phyloP scores from a whole-genome alignment of 169 alveolate genomes.

The Cryptosporidium sp. region DNA sequence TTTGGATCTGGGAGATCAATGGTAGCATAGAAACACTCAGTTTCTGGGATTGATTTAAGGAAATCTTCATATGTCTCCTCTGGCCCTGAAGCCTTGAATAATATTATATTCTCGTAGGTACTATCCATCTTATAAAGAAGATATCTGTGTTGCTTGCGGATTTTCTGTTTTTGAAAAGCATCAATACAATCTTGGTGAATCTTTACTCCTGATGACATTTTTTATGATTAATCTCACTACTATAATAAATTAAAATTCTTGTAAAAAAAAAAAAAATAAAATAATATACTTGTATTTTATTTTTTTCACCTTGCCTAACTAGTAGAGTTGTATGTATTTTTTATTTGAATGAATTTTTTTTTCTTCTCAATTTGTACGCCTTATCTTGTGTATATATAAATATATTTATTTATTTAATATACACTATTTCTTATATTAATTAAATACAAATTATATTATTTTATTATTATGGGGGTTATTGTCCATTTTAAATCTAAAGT shows the following conservation, averaged over 20 bases:
- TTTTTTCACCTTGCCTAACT: slow-evolving; percentile 9
- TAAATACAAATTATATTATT: background rate
- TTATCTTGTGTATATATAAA: slow-evolving; percentile 10
- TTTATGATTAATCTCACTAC: background rate
- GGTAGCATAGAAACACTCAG: slow-evolving; percentile 82
- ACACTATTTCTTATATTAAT: background rate
- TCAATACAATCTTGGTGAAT: slow-evolving; percentile 79
- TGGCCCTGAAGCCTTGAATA: slow-evolving; percentile 78
- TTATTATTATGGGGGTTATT: slow-evolving; percentile 28
- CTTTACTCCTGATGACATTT: slow-evolving; percentile 81
- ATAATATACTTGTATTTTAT: background rate
- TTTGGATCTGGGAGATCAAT: slow-evolving; percentile 76
- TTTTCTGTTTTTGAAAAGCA: slow-evolving; percentile 79
- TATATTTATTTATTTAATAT: background rate
- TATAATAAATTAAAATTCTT: slow-evolving; percentile 9
- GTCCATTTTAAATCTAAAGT: slow-evolving; percentile 49
- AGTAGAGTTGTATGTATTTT: slow-evolving; percentile 10
- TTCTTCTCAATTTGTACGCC: background rate
- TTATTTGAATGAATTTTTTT: background rate
- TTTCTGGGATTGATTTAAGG: slow-evolving; percentile 75
- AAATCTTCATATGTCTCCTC: slow-evolving; percentile 77
- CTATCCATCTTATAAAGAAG: slow-evolving; percentile 77
- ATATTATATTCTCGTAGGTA: slow-evolving; percentile 75
- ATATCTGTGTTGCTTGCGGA: slow-evolving; percentile 78
- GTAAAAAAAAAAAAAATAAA: slow-evolving; percentile 13